These are phyloP conservation scores for Coniochaeta ligniaria DNA, from an alignment of 2,329 filamentous ascomycete genomes.

Conservation along the genomic window DNA sequence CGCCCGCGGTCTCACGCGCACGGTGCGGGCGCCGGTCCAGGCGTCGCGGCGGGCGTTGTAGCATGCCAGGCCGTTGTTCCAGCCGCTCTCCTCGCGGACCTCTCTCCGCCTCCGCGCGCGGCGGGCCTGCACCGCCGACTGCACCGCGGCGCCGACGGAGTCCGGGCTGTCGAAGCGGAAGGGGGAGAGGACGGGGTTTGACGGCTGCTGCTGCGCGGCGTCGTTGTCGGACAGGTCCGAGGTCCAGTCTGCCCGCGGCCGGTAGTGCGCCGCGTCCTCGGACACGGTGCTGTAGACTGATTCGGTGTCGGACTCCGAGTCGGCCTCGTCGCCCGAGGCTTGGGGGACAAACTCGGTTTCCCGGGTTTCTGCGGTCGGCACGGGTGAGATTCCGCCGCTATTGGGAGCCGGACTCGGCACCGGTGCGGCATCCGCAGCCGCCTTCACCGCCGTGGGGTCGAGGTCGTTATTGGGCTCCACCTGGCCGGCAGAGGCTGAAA, in stretches of 20 bases:
- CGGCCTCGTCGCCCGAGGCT: slow-evolving; percentile 21
- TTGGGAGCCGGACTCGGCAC: neutral
- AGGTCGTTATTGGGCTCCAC: neutral
- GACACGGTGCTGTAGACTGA: slow-evolving; percentile 53
- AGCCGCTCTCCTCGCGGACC: slow-evolving; percentile 58
- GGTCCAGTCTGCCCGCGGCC: slow-evolving; percentile 46
- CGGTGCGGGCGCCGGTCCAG: slow-evolving; percentile 73
- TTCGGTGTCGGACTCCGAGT: slow-evolving; percentile 34
- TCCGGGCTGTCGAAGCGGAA: slow-evolving; percentile 46
- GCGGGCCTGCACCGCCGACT: slow-evolving; percentile 36
- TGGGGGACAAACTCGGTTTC: neutral
- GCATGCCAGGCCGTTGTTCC: slow-evolving; percentile 77
- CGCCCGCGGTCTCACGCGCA: slow-evolving; percentile 44
- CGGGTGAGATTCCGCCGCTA: slow-evolving; percentile 2
- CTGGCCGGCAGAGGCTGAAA: neutral
- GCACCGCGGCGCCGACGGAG: slow-evolving; percentile 33
- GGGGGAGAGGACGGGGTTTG: slow-evolving; percentile 30
- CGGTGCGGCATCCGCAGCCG: neutral
- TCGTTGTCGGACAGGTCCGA: slow-evolving; percentile 50
- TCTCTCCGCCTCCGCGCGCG: slow-evolving; percentile 50
- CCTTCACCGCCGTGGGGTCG: neutral
- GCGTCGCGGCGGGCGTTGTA: slow-evolving; percentile 71
- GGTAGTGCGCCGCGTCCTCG: slow-evolving; percentile 44
- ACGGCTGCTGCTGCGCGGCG: slow-evolving; percentile 2
- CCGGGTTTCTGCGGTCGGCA: neutral